Conservation (phyloP, 1,284 basidiomycete genomes). For the Trichosporon inkin region DNA sequence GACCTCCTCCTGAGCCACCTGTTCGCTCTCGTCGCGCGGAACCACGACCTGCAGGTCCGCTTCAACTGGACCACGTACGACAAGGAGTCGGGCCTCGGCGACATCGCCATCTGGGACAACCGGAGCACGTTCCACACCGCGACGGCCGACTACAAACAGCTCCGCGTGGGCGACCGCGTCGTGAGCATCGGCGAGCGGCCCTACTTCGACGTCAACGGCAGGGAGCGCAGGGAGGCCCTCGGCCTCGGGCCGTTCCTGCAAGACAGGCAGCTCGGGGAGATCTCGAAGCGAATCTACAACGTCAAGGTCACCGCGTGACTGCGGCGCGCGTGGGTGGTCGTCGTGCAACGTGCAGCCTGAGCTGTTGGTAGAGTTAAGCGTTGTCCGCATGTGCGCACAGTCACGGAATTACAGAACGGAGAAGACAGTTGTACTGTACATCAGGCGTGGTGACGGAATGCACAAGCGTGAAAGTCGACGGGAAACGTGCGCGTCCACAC, state of each 20-base stretch:
- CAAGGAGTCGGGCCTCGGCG: slow-evolving; percentile 40
- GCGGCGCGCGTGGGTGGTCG: no score
- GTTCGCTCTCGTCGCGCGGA: slow-evolving; percentile 36
- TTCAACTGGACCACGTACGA: slow-evolving; percentile 50
- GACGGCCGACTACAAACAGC: slow-evolving; percentile 54
- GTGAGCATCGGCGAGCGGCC: slow-evolving; percentile 64
- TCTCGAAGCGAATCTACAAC: not conserved
- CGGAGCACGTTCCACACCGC: slow-evolving; percentile 44
- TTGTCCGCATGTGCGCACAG: no score
- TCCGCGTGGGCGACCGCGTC: slow-evolving; percentile 59
- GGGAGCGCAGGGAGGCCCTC: slow-evolving; percentile 23
- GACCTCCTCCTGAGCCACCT: slow-evolving; percentile 38
- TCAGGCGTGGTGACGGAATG: no score
- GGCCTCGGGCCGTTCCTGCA: not conserved
- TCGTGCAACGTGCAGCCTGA: no score
- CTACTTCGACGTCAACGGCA: slow-evolving; percentile 51
- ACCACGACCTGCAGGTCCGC: slow-evolving; percentile 63
- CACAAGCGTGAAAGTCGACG: no score
- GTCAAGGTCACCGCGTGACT: not conserved
- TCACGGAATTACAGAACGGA: no score
- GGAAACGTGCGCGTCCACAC: no score
- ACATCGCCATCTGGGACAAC: slow-evolving; percentile 49
- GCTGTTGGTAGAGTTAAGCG: no score
- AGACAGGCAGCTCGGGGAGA: not conserved
- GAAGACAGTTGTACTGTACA: no score